Base-by-base conservation (phyloP, 495 filamentous ascomycete genomes). In the Lasiosphaeris hirsuta region DNA sequence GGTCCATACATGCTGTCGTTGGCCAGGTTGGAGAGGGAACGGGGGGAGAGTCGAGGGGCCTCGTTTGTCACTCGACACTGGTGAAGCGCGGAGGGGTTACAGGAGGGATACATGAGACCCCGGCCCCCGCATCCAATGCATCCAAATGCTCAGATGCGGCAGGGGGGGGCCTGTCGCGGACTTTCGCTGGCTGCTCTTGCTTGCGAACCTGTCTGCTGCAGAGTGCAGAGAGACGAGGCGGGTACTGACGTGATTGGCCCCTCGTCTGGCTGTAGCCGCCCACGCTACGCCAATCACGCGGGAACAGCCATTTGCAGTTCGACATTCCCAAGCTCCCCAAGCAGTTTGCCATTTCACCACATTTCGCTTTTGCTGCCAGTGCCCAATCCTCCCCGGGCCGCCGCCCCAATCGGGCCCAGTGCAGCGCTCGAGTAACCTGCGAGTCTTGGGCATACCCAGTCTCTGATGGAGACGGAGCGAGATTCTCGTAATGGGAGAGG, bases 221-320 rank as follows among this genome's bases (percentile, higher is more conserved):
- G 23, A 30, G 23, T 30, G 23, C n/a, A 30, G 23, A 68, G 51
- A 53, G 56, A 55, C 18, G 10, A 48, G 30, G 63, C 56, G 64
- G 60, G 9, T 47, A 59, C 34, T 11, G 1, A 39, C 55, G 44
- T 71, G 59, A 78, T 78, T 78, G 75, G 75, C 46, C 46, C 7
- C 13, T 18, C 3, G 42, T 13, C 46, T 43, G 49, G 19, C 63
- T 72, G 62, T 77, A 77, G 68, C 74, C 74, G 74, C 74, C 72
- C 58, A 61, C 61, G 48, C 67, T 59, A 66, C 62, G 46, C 65
- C 74, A 73, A 73, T 76, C 75, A 77, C 39, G 39, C 39, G 30
- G 17, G 43, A 46, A 17, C 17, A 46, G 41, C 41, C 41, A 44
- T 44, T 13, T 44, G 41, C 41, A 17, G 41, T 18, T 44, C 41